Base-by-base conservation (phyloP, 1,284 basidiomycete species). In the Malassezia obtusa region DNA sequence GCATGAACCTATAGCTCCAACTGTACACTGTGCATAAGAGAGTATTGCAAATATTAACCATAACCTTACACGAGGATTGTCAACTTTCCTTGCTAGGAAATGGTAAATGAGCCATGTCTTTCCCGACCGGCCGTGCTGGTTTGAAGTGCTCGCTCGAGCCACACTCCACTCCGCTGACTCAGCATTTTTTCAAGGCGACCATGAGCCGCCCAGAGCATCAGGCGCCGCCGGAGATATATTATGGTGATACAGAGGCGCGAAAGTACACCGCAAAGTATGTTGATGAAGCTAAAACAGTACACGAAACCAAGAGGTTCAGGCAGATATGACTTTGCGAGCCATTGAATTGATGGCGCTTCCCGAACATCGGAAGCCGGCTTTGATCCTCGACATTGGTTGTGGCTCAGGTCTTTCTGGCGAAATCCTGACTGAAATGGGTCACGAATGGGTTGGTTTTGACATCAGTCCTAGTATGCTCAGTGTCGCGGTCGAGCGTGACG, bases 381-480 rank as follows among this genome's bases (percentile, higher is more conserved):
- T 87, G 67, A 77, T 99, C 11, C 82, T 98, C 33, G 94, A 99
- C 75, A 91, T 99, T 58, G 94, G 94, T 1, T 98, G 92, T 70
- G 94, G 94, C 5, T 90, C 87, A n/a, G 94, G 94, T 2, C 76
- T 99, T n/a, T 90, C 87, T 24, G 94, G 94, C 4, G 92, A 98
- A 76, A 89, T 98, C 62, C 78, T 99, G 45, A 89, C 91, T 55
- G 89, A 95, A 66, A 83, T 89, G 65, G 92, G 94, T 0, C 85
- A 98, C 73, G 77, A 84, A 39, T 99, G 94, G 94, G 81, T 88
- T 7, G 94, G 94, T 4, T 83, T 91, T 14, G 94, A 98, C 74
- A 86, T 98, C 58, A 85, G 90, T 0, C 92, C 94, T 0, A 91
- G 88, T 64, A 99, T 99, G 91, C 73, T 76, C 24, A 64, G 71